A percentile compares a stretch with the other conserved stretches of the same genome.
These are phyloP conservation scores for Trypanosoma vivax DNA, from an alignment of 208 protist genomes.

Conservation along the genomic window DNA sequence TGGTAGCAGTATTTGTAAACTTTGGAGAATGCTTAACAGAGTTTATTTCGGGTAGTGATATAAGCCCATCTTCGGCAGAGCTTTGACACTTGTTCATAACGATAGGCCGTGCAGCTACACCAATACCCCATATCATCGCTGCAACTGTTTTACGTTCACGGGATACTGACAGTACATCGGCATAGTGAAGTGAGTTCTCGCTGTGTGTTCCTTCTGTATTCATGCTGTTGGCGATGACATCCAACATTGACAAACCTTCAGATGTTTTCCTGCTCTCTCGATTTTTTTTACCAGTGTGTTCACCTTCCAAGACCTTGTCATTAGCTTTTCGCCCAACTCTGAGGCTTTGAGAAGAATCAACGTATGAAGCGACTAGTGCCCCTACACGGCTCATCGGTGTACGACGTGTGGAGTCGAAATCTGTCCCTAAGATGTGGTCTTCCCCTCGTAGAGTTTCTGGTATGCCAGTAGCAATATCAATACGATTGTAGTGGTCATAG, in stretches of 20 bases:
- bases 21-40: too few relatives aligned
- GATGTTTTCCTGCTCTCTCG: too few relatives aligned
- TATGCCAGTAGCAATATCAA: conserved; percentile 56
- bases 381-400: background rate
- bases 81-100: conserved; percentile 5
- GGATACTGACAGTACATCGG: conserved; percentile 20
- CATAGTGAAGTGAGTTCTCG: conserved; percentile 9
- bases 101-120: conserved; percentile 32
- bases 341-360: too few relatives aligned
- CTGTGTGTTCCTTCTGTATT: background rate
- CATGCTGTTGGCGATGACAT: background rate
- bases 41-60: too few relatives aligned
- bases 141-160: conserved; percentile 18
- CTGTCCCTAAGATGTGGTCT: background rate
- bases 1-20: background rate
- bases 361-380: too few relatives aligned
- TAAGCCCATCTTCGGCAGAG: too few relatives aligned
- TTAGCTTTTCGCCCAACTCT: too few relatives aligned
- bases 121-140: conserved; percentile 64
- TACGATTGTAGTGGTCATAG: conserved; percentile 65
- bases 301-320: too few relatives aligned
- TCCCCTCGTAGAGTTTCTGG: conserved; percentile 26
- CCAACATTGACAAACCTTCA: background rate
- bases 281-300: too few relatives aligned
- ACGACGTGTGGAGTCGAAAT: background rate